Evolutionary conservation across 2,329 filamentous ascomycete species (phyloP).

Genomic region (Fulvia fulva): DNA sequence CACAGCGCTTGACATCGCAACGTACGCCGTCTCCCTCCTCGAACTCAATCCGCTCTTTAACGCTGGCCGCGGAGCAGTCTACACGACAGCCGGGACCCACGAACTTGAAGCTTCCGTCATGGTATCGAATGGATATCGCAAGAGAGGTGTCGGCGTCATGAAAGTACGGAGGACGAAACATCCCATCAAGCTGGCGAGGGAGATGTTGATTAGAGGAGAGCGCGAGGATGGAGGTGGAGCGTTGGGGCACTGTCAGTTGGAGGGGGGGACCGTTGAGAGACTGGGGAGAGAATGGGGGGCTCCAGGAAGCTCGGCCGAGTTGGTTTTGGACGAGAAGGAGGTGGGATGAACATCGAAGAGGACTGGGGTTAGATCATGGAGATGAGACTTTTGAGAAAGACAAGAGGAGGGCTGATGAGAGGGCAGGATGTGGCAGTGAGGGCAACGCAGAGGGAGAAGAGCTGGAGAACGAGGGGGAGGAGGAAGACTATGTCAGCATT

Average conservation of each 20-base stretch:
- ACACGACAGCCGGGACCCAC: constrained; percentile 75
- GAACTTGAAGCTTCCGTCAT: constrained; percentile 86
- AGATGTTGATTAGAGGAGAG: constrained; percentile 66
- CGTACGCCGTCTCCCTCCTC: constrained; percentile 68
- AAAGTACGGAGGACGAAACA: constrained; percentile 71
- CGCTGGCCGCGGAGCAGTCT: constrained; percentile 77
- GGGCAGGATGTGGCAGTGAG: not conserved
- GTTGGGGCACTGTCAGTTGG: constrained; percentile 66
- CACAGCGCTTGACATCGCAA: constrained; percentile 68
- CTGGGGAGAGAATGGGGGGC: constrained; percentile 64
- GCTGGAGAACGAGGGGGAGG: not conserved
- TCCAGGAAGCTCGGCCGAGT: constrained; percentile 63
- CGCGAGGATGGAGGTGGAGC: constrained; percentile 56
- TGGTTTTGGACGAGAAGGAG: constrained; percentile 77
- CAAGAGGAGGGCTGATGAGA: constrained; percentile 34
- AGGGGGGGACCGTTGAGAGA: constrained; percentile 63
- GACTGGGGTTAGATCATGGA: constrained; percentile 45
- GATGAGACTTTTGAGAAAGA: constrained; percentile 40
- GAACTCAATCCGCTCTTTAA: constrained; percentile 84
- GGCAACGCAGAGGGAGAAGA: not conserved
- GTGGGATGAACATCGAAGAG: constrained; percentile 73
- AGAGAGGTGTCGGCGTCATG: constrained; percentile 75
- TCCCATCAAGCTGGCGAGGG: constrained; percentile 69
- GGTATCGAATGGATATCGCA: constrained; percentile 68
- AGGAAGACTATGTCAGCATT: not conserved